Conservation (phyloP, 225 moss, liverwort and hornwort species). For the Physcomitrellopsis africana region DNA sequence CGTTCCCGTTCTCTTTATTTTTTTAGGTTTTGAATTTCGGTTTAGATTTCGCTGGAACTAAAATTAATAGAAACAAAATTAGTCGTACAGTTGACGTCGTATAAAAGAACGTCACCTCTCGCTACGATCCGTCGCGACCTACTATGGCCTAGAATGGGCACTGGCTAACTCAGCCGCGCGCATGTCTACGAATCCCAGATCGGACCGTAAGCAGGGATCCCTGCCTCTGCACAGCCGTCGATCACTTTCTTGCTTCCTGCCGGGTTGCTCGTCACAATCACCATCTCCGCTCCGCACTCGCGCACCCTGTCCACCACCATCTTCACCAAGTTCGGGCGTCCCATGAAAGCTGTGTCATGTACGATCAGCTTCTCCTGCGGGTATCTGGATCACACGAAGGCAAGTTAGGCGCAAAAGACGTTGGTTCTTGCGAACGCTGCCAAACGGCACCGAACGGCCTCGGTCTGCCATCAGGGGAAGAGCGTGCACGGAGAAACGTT, state of each 20-base stretch:
- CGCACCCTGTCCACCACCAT: conserved; percentile 38
- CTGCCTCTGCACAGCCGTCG: conserved; percentile 31
- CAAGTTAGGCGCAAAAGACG: not conserved
- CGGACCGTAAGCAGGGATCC: conserved; percentile 44
- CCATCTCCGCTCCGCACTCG: conserved; percentile 36
- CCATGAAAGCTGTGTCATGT: conserved; percentile 34
- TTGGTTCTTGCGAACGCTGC: too few relatives aligned
- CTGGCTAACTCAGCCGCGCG: too few relatives aligned
- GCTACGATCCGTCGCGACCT: too few relatives aligned
- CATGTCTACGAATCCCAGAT: conserved; percentile 37
- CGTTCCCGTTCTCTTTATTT: too few relatives aligned
- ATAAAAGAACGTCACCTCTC: too few relatives aligned
- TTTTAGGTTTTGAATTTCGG: too few relatives aligned
- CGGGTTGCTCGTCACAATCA: conserved; percentile 49
- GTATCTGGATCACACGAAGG: not conserved
- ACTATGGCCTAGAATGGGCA: too few relatives aligned
- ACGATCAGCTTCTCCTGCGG: conserved; percentile 22
- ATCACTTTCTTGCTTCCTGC: conserved; percentile 39
- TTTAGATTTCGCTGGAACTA: too few relatives aligned
- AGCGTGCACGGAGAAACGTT: not conserved
- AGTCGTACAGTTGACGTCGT: too few relatives aligned
- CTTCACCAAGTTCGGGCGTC: conserved; percentile 34
- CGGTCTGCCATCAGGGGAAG: not conserved
- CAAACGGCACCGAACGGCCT: not conserved
- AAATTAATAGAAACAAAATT: too few relatives aligned